A percentile compares a stretch with the other conserved stretches of the same genome.
phyloP scores from a whole-genome alignment of 2,329 filamentous ascomycete species.

The Exophiala dermatitidis region DNA sequence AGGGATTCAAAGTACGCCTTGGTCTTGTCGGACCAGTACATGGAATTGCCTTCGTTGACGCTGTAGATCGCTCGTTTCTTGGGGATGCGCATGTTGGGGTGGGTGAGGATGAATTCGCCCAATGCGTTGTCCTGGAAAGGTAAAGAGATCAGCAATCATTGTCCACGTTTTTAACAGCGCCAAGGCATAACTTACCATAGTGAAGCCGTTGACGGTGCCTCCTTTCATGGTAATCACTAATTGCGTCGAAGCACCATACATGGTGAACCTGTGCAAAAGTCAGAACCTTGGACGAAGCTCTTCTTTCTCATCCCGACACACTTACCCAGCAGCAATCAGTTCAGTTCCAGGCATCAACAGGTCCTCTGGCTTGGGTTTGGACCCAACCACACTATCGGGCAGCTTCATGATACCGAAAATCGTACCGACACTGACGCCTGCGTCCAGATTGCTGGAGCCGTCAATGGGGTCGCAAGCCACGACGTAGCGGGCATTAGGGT shows the following conservation, averaged over 20 bases:
- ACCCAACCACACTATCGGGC: conserved; percentile 54
- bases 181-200: conserved; percentile 45
- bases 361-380: conserved; percentile 60
- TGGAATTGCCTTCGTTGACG: conserved; percentile 95
- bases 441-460: conserved; percentile 93
- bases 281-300: background rate
- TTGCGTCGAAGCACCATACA: conserved; percentile 97
- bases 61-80: conserved; percentile 81
- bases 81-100: conserved; percentile 88
- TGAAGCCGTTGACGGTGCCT: conserved; percentile 92
- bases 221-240: conserved; percentile 95
- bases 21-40: conserved; percentile 88
- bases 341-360: conserved; percentile 84
- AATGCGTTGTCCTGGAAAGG: conserved; percentile 65
- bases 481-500: conserved; percentile 72
- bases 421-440: conserved; percentile 83
- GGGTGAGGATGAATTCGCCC: conserved; percentile 97
- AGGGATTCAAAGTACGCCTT: conserved; percentile 83
- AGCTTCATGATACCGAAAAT: conserved; percentile 95
- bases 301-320: background rate
- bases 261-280: conserved; percentile 76
- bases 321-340: conserved; percentile 57
- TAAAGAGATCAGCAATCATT: background rate
- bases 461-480: conserved; percentile 98
- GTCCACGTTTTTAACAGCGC: background rate